Conservation (phyloP, 805 yeast species). For the Danielia reshetovae region DNA sequence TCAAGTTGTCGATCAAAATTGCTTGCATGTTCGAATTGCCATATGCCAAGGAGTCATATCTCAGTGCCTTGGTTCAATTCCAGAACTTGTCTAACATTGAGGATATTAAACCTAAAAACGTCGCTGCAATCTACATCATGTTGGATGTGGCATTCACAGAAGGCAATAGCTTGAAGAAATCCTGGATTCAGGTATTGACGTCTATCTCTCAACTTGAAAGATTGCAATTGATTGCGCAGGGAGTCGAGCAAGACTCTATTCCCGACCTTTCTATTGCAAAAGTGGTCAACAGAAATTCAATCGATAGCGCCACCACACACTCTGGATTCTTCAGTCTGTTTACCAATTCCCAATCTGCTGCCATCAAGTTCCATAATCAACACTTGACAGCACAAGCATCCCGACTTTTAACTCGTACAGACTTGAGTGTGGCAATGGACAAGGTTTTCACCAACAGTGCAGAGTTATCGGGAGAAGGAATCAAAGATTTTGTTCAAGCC, state of each 20-base stretch:
- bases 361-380: conserved; percentile 68
- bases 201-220: conserved; percentile 90
- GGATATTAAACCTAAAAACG: conserved; percentile 74
- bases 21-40: conserved; percentile 80
- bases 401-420: conserved; percentile 56
- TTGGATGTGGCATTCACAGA: conserved; percentile 74
- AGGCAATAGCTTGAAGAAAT: conserved; percentile 63
- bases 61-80: conserved; percentile 86
- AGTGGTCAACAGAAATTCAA: conserved; percentile 43
- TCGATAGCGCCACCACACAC: conserved; percentile 46
- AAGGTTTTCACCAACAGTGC: conserved; percentile 82
- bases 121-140: conserved; percentile 71
- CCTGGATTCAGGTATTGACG: conserved; percentile 83
- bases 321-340: conserved; percentile 55
- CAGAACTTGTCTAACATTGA: conserved; percentile 74
- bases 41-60: conserved; percentile 82
- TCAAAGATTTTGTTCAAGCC: conserved; percentile 82
- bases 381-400: conserved; percentile 58
- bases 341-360: conserved; percentile 64
- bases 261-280: conserved; percentile 85
- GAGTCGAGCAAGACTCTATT: conserved; percentile 74
- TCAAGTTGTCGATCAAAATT: conserved; percentile 75
- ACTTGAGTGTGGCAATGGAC: conserved; percentile 76
- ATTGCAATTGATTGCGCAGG: conserved; percentile 80
- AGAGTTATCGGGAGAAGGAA: conserved; percentile 74